A percentile compares a stretch with the other conserved stretches of the same genome.
These are phyloP conservation scores for Chloroidium sp. DNA, from an alignment of 163 green algal genomes.

Conservation along the genomic window DNA sequence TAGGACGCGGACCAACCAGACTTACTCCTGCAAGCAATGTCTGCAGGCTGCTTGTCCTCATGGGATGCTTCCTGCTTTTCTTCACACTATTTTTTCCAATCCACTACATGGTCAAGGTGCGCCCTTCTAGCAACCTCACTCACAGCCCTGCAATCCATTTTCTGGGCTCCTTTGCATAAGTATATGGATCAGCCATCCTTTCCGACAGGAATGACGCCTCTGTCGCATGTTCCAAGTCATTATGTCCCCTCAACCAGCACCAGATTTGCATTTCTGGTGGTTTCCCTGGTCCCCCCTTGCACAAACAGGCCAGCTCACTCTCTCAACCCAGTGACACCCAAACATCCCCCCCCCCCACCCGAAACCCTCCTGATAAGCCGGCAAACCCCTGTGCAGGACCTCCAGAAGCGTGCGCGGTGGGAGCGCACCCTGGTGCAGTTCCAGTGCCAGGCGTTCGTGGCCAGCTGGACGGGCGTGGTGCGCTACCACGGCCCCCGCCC, in stretches of 20 bases:
- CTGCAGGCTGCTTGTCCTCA: constrained; percentile 60
- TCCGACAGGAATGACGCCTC: too few relatives aligned
- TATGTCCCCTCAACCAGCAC: too few relatives aligned
- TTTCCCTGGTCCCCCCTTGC: too few relatives aligned
- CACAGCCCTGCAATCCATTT: too few relatives aligned
- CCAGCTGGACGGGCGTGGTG: constrained; percentile 78
- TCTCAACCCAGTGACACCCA: too few relatives aligned
- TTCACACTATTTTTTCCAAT: constrained; percentile 71
- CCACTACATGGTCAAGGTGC: constrained; percentile 39
- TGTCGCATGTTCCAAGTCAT: too few relatives aligned
- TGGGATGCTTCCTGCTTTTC: constrained; percentile 67
- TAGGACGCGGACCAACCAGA: too few relatives aligned
- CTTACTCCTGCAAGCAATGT: background rate
- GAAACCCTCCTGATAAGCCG: background rate
- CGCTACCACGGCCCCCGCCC: constrained; percentile 92
- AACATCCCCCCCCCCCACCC: too few relatives aligned
- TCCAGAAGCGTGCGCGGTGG: constrained; percentile 11
- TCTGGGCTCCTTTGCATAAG: too few relatives aligned
- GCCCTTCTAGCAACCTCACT: background rate
- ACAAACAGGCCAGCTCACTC: too few relatives aligned
- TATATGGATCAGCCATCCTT: too few relatives aligned
- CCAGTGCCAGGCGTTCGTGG: constrained; percentile 74
- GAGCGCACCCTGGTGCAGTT: constrained; percentile 71
- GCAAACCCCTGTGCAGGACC: constrained; percentile 15
- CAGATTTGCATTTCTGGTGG: too few relatives aligned